Conservation (phyloP, 192 early-diverging fungal species). For the Obelidium mucronatum region DNA sequence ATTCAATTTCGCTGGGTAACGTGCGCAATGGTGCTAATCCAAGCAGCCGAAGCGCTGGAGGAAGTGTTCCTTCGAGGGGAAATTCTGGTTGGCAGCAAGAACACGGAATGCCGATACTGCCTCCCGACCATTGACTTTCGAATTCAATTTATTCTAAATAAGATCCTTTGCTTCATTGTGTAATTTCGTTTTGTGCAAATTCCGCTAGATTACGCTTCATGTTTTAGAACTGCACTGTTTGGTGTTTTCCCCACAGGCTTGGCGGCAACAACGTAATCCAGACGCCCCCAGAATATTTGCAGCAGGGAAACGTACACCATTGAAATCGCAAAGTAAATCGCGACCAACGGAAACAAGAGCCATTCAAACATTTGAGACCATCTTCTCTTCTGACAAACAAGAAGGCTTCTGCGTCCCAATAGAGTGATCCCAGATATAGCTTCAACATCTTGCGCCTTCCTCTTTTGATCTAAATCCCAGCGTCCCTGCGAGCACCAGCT, state of each 20-base stretch:
- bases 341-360: not conserved
- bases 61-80: not conserved
- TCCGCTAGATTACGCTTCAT: no score
- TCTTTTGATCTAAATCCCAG: no score
- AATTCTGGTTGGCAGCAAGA: not conserved
- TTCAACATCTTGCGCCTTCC: not conserved
- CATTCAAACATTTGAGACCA: slow-evolving; percentile 19
- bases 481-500: not conserved
- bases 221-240: no score
- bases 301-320: not conserved
- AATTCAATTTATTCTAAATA: no score
- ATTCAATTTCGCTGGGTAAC: not conserved
- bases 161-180: no score
- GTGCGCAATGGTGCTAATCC: slow-evolving; percentile 54
- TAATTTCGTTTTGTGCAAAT: no score
- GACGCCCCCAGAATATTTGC: not conserved
- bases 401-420: not conserved
- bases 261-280: slow-evolving; percentile 16
- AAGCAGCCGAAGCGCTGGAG: slow-evolving; percentile 60
- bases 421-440: not conserved
- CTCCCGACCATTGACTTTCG: no score
- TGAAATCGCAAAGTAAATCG: not conserved
- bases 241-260: slow-evolving; percentile 5
- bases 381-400: not conserved
- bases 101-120: slow-evolving; percentile 40